phyloP scores from a whole-genome alignment of 1,139 yeast species.

The Kazachstania sp. region DNA sequence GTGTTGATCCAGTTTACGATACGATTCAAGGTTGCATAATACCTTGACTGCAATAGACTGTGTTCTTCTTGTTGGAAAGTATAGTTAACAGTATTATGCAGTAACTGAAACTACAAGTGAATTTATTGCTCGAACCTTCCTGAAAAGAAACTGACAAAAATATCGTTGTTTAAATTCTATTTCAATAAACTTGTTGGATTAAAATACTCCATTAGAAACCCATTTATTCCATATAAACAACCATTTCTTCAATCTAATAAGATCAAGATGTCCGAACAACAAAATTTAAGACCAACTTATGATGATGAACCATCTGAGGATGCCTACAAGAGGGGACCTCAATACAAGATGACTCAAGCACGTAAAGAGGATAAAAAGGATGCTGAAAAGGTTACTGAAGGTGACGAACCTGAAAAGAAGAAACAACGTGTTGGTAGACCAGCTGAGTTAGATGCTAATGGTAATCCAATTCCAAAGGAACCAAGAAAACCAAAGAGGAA shows the following conservation, averaged over 20 bases:
- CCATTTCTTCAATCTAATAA: not conserved
- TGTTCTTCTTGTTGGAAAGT: too few relatives aligned
- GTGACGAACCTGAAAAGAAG: slow-evolving; percentile 26
- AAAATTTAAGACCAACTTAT: slow-evolving; percentile 15
- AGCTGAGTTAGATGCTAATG: slow-evolving; percentile 49
- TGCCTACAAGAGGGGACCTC: slow-evolving; percentile 38
- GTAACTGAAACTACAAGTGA: too few relatives aligned
- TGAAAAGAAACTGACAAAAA: too few relatives aligned
- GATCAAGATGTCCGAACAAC: slow-evolving; percentile 13
- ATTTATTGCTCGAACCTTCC: too few relatives aligned
- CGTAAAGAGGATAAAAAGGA: slow-evolving; percentile 36
- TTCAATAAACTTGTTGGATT: too few relatives aligned
- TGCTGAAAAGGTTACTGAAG: slow-evolving; percentile 28
- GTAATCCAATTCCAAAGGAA: slow-evolving; percentile 44
- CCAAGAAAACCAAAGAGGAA: slow-evolving; percentile 42
- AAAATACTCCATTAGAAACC: too few relatives aligned
- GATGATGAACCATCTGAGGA: slow-evolving; percentile 32
- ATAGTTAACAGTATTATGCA: too few relatives aligned
- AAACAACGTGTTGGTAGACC: slow-evolving; percentile 46
- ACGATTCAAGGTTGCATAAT: too few relatives aligned
- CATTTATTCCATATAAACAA: not conserved
- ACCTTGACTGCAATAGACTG: too few relatives aligned
- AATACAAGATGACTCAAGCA: slow-evolving; percentile 41
- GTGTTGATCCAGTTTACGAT: too few relatives aligned
- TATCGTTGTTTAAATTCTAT: too few relatives aligned